Conservation (phyloP, 306 rosid genomes). For the Cucurbita maxima region DNA sequence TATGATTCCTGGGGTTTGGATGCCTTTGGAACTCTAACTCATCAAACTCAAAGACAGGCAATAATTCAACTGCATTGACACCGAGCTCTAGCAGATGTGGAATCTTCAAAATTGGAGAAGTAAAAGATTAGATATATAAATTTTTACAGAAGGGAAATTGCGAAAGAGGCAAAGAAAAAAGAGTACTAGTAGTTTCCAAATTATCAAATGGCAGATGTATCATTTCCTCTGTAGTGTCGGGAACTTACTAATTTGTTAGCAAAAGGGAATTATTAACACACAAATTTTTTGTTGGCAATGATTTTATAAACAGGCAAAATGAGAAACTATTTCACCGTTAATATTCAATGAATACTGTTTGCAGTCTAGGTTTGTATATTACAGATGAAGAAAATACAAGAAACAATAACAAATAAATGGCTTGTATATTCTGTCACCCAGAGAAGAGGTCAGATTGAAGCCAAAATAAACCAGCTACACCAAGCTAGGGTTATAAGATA, state of each 20-base stretch:
- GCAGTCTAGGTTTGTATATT: neutral
- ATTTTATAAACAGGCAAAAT: neutral
- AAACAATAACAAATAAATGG: neutral
- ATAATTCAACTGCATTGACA: conserved; percentile 78
- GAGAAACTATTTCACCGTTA: neutral
- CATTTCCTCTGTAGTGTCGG: neutral
- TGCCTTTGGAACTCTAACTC: conserved; percentile 85
- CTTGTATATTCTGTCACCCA: neutral
- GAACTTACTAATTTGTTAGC: neutral
- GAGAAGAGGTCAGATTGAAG: neutral
- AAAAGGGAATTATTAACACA: neutral
- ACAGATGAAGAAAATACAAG: neutral
- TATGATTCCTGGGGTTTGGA: conserved; percentile 83
- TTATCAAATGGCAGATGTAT: neutral
- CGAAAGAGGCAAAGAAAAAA: neutral
- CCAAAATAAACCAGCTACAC: neutral
- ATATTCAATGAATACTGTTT: neutral
- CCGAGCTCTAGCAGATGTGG: conserved; percentile 96
- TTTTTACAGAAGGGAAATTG: neutral
- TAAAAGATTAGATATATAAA: neutral
- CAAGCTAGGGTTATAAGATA: neutral
- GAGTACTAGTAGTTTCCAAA: neutral
- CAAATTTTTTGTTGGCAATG: neutral
- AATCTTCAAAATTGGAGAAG: conserved; percentile 32
- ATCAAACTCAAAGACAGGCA: conserved; percentile 87